A percentile compares a stretch with the other conserved stretches of the same genome.
phyloP scores from a whole-genome alignment of 495 filamentous ascomycete genomes.

The Cetradonia linearis region DNA sequence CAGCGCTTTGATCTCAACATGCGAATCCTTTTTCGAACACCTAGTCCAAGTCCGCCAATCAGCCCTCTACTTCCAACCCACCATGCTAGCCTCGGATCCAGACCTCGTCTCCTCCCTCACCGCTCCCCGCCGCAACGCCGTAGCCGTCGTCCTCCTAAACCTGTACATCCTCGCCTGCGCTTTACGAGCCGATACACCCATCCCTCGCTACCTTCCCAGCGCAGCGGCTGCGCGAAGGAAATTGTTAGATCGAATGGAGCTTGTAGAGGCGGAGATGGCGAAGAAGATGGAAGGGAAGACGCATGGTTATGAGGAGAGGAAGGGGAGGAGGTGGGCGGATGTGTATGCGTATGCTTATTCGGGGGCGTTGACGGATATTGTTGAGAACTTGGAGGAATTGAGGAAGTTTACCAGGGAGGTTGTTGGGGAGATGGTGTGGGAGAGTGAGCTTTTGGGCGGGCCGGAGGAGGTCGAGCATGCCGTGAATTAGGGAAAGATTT shows the following conservation, averaged over 20 bases:
- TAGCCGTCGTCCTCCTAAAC: conserved; percentile 47
- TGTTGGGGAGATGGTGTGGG: conserved; percentile 41
- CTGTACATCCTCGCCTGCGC: conserved; percentile 47
- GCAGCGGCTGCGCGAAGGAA: conserved; percentile 42
- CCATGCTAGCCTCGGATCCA: conserved; percentile 19
- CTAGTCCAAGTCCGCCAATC: conserved; percentile 48
- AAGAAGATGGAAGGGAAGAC: conserved; percentile 4
- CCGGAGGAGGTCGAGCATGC: neutral
- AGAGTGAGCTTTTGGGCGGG: neutral
- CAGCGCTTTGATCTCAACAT: conserved; percentile 42
- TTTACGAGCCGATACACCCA: conserved; percentile 37
- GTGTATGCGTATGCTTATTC: conserved; percentile 42
- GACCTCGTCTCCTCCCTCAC: conserved; percentile 37
- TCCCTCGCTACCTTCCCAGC: conserved; percentile 46
- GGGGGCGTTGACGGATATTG: conserved; percentile 46
- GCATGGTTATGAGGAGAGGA: conserved; percentile 21
- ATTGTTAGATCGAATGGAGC: conserved; percentile 41
- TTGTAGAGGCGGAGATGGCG: conserved; percentile 35
- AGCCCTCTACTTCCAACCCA: conserved; percentile 46
- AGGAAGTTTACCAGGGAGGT: conserved; percentile 45
- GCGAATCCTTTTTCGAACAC: conserved; percentile 48
- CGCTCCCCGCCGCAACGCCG: conserved; percentile 42
- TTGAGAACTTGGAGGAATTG: conserved; percentile 42
- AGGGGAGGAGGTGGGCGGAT: conserved; percentile 35
- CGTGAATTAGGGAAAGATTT: neutral